Base-by-base conservation (phyloP, 2,329 filamentous ascomycete species). In the Colletotrichum eremochloae region DNA sequence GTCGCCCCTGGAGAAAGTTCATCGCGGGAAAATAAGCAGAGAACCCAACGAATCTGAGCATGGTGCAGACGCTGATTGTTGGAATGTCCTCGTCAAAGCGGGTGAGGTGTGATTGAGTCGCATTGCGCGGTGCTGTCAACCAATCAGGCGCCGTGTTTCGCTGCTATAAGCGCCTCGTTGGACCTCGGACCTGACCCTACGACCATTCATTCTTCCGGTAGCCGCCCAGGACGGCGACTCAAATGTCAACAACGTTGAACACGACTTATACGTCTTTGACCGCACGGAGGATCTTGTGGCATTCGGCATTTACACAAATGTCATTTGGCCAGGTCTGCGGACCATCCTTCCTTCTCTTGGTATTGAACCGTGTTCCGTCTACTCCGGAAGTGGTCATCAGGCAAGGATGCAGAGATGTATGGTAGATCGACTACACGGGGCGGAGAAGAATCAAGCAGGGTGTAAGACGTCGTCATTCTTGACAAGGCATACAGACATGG, bases 51-150 rank as follows among this genome's bases (percentile, higher is more conserved):
- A 60, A 58, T 14, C 20, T 33, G 24, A 50, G 15, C 29, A 18
- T 42, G 64, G 29, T 50, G 63, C 63, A 63, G 62, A 36, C 50
- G 44, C 44, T 57, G 53, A 38, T 60, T 52, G 44, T 66, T 58
- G 53, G 52, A 40, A 60, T 40, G 40, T 31, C 36, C 31, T 67
- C 24, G 9, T 48, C 50, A 38, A 44, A 38, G 46, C 53, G 53
- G 69, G 66, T 46, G 69, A 72, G 53, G 68, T 74, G 73, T 74
- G 73, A 74, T 71, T 48, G 67, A 63, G 72, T 64, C 73, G 73
- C 73, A 73, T 60, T 56, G 60, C 48, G 72, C 68, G 68, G 53
- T 68, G 72, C 52, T 36, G 52, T 24, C 61, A 58, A 48, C 73
- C 71, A 74, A 74, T 74, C 73, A 74, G 50, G 57, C 38, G 20